A percentile compares a stretch with the other conserved stretches of the same genome.
phyloP scores from a whole-genome alignment of 768 basidiomycete genomes.

The Agrocybe praecox region DNA sequence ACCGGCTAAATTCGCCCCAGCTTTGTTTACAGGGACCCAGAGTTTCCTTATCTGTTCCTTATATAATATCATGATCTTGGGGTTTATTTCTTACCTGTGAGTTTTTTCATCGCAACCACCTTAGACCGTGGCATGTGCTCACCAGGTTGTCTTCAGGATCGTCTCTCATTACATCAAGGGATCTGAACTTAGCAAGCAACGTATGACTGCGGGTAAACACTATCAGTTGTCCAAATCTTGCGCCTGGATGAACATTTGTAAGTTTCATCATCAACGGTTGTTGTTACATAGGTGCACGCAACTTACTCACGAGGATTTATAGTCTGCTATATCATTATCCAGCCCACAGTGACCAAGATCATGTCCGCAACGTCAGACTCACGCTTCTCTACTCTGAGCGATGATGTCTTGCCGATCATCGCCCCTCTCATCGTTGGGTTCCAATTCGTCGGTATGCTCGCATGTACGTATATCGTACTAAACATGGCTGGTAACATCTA shows the following conservation, averaged over 20 bases:
- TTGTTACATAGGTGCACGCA: not conserved
- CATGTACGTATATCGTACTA: not conserved
- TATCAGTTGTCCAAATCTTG: not conserved
- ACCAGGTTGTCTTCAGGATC: not conserved
- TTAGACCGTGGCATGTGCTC: not conserved
- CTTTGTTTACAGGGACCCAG: not conserved
- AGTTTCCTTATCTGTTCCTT: not conserved
- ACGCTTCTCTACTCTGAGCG: not conserved
- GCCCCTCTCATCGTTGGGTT: constrained; percentile 3
- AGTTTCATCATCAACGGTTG: not conserved
- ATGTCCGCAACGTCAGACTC: not conserved
- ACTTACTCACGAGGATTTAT: not conserved
- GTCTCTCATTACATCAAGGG: not conserved
- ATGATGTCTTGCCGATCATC: constrained; percentile 3
- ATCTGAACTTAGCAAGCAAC: not conserved
- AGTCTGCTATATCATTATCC: not conserved
- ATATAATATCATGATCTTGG: not conserved
- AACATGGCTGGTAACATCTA: not conserved
- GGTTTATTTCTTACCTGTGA: not conserved
- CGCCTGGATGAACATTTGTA: constrained; percentile 1
- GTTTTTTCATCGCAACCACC: not conserved
- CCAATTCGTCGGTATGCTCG: not conserved
- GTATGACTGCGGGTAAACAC: constrained; percentile 2
- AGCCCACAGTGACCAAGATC: not conserved
- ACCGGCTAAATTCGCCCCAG: not conserved